phyloP scores from a whole-genome alignment of 1,284 basidiomycete genomes.

The Puccinia polysora region DNA sequence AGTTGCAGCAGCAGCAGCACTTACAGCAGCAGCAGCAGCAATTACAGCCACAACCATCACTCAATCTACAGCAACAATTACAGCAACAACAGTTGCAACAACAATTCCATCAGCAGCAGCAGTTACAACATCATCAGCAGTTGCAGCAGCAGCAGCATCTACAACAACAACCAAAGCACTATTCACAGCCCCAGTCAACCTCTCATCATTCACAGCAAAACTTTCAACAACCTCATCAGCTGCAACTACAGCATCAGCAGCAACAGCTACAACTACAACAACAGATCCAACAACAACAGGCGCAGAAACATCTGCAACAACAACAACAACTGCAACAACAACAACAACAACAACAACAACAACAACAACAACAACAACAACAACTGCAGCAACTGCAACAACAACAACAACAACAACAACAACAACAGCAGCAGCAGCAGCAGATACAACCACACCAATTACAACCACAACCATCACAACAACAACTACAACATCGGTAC shows the following conservation, averaged over 20 bases:
- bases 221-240: not conserved
- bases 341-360: slow-evolving; percentile 18
- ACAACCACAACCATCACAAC: slow-evolving; percentile 20
- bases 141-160: not conserved
- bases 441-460: slow-evolving; percentile 8
- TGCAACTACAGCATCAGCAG: slow-evolving; percentile 2
- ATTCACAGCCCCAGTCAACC: no score
- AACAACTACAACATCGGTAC: slow-evolving; percentile 29
- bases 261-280: not conserved
- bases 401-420: slow-evolving; percentile 23
- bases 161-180: not conserved
- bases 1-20: no score
- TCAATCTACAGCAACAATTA: no score
- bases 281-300: not conserved
- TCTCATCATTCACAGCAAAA: no score
- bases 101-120: not conserved
- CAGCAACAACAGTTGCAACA: not conserved
- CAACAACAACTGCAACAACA: slow-evolving; percentile 19
- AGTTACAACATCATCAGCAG: not conserved
- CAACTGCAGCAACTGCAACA: slow-evolving; percentile 21
- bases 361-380: slow-evolving; percentile 34
- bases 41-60: not conserved
- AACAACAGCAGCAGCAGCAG: slow-evolving; percentile 23
- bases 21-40: no score
- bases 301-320: slow-evolving; percentile 7